Evolutionary conservation across 148 eudicot species (phyloP).

Genomic region (Pouteria glomerata): DNA sequence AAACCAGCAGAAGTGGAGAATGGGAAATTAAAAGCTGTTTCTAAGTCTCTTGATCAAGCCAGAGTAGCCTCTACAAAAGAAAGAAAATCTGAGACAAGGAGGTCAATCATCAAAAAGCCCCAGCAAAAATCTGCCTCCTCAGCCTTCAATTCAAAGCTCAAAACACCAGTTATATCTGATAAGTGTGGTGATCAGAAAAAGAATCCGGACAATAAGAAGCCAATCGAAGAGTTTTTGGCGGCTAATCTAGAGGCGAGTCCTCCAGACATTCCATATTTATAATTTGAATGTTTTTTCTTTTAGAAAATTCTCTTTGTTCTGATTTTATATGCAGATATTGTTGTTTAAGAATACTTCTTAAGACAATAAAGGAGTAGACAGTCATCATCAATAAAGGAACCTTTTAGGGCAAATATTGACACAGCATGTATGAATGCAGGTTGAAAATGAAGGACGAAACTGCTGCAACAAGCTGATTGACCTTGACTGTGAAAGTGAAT

Average conservation of each 20-base stretch:
- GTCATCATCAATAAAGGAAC: background rate
- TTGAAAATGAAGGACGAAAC: constrained; percentile 18
- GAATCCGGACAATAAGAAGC: constrained; percentile 21
- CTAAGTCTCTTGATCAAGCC: constrained; percentile 23
- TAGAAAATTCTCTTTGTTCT: background rate
- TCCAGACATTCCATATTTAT: background rate
- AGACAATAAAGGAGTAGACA: background rate
- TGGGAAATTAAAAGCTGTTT: constrained; percentile 19
- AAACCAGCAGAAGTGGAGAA: constrained; percentile 30
- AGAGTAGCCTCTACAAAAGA: constrained; percentile 14
- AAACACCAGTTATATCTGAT: constrained; percentile 15
- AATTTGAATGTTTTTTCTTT: background rate
- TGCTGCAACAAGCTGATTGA: constrained; percentile 15
- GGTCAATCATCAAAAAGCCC: constrained; percentile 19
- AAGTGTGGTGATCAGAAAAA: constrained; percentile 22
- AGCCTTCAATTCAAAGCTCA: constrained; percentile 16
- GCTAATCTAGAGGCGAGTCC: constrained; percentile 30
- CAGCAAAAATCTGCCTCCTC: constrained; percentile 16
- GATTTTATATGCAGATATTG: background rate
- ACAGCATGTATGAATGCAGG: constrained; percentile 28
- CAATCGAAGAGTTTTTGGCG: constrained; percentile 5
- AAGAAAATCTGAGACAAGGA: constrained; percentile 26
- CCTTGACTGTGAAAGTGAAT: constrained; percentile 13
- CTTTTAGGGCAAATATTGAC: background rate
- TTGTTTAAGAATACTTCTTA: background rate